Evolutionary conservation across 2,329 filamentous ascomycete species (phyloP), one percentile per base, ranked within the genome.

Genomic region (Hypoxylon sp.): DNA sequence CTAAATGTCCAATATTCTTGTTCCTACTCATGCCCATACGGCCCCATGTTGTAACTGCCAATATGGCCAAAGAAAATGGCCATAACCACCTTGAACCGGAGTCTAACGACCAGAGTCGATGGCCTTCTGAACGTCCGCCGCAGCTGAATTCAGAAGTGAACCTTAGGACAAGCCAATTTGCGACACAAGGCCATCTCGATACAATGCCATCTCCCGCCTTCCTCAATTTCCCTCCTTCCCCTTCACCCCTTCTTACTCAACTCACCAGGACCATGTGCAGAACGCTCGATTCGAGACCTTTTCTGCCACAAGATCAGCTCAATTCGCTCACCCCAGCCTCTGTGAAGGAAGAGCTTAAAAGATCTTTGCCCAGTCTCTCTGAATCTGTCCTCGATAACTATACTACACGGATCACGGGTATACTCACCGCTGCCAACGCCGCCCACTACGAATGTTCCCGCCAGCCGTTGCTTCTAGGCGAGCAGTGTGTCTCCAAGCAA

Each of bases 261-360:
- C 36, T 67, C 49, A 51, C 36, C 21, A 63, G 10, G 55, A 11
- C 55, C 51, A 60, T 57, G 64, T 46, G 55, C 19, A 63, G 50
- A 57, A 50, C 34, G 32, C 48, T 41, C 19, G 55, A 51, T 46
- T 38, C 60, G 13, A 63, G 45, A 51, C 52, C 43, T 13, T 67
- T 67, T 50, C 55, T 63, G 50, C 55, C 60, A 34, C 19, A 32
- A 51, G 21, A 60, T n/a, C 19, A 57, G 23, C 43, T 63, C 23
- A 23, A 67, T 28, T 36, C 49, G 25, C 48, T 63, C 41, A 46
- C 50, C n/a, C 32, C 53, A 30, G 17, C 25, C 19, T 45, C 34
- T 3, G 55, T 63, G 3, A 67, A 63, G 23, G 55, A 60, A 48
- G 64, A 63, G 38, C 49, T 67, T 14, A 57, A 13, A 30, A 46